Evolutionary conservation across 176 grass and related monocot species (phyloP), one percentile per base, ranked within the genome.

Genomic region (Zea luxurians): DNA sequence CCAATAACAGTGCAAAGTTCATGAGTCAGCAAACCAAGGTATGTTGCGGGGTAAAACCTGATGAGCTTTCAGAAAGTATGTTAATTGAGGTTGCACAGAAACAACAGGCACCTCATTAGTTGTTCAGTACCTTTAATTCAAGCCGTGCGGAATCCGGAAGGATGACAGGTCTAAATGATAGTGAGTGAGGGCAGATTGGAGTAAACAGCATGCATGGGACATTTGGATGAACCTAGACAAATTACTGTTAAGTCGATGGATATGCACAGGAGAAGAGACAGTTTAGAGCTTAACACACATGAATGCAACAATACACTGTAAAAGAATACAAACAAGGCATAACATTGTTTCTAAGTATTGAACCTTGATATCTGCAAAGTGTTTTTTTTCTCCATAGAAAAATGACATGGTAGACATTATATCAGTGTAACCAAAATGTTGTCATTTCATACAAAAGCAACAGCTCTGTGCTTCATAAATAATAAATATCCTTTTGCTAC

Each of bases 181-280:
- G 82, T 13, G 92, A 96, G 61, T 96, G 96, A 1, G 96, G 96
- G 48, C 96, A 99, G 65, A 99, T 99, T 88, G 96, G 92, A 60
- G 96, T 99, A 68, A 99, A 99, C 46, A 99, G 69, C 92, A 99
- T 99, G 80, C 96, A 99, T 46, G 96, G 92, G 27, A 96, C 96
- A 82, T 99, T 99, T 74, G 90, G 90, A 75, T 99, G 96, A 52
- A 96, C 96, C 96, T 99, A 83, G 63, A 89, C 5, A 81, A 66
- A 66, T 62, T 35, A 45, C 1, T 60, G 9, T 65, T 66, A n/a
- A 13, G 10, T 73, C 4, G 1, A 72, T 61, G 11, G 49, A 18
- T 16, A 85, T n/a, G 2, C 10, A 81, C 34, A 13, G 35, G 27
- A 76, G 57, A 80, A 27, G 27, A 27, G 1, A 76, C 2, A 47